A percentile compares a stretch with the other conserved stretches of the same genome.
phyloP scores from a whole-genome alignment of 2,329 filamentous ascomycete genomes.

The Pyrenophora teres region DNA sequence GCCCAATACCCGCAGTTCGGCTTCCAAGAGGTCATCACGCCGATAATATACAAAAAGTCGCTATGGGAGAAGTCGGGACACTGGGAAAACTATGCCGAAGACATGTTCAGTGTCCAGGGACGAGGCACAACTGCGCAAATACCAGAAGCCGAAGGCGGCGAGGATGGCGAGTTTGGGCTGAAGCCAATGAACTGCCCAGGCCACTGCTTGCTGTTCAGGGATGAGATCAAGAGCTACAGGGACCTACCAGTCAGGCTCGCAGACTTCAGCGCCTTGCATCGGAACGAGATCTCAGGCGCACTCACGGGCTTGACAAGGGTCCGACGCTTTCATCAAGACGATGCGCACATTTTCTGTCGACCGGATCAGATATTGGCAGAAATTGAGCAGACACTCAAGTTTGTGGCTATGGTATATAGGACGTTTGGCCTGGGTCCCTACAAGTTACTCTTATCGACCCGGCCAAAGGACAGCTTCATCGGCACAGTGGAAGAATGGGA shows the following conservation, averaged over 20 bases:
- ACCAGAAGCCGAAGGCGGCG: conserved; percentile 54
- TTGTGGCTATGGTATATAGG: conserved; percentile 73
- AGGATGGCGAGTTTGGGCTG: conserved; percentile 76
- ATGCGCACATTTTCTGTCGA: conserved; percentile 88
- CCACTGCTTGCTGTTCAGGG: conserved; percentile 82
- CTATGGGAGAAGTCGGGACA: conserved; percentile 87
- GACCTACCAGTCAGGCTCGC: conserved; percentile 83
- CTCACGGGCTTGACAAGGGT: conserved; percentile 82
- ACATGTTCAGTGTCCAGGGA: conserved; percentile 82
- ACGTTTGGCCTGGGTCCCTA: conserved; percentile 74
- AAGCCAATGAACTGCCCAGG: conserved; percentile 96
- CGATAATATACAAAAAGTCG: conserved; percentile 87
- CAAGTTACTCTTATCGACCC: conserved; percentile 76
- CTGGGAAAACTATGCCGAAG: conserved; percentile 86
- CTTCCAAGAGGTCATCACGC: conserved; percentile 86
- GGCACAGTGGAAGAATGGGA: conserved; percentile 73
- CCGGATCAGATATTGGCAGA: conserved; percentile 75
- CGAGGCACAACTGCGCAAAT: conserved; percentile 53
- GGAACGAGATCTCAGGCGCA: conserved; percentile 83
- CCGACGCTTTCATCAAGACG: conserved; percentile 86
- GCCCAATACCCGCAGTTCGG: conserved; percentile 84
- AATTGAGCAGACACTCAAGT: conserved; percentile 73
- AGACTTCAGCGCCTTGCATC: conserved; percentile 84
- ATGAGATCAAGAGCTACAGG: conserved; percentile 73
- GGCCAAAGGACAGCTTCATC: conserved; percentile 77